Evolutionary conservation across 2,329 filamentous ascomycete genomes (phyloP).

Genomic region (Fusarium sp.): DNA sequence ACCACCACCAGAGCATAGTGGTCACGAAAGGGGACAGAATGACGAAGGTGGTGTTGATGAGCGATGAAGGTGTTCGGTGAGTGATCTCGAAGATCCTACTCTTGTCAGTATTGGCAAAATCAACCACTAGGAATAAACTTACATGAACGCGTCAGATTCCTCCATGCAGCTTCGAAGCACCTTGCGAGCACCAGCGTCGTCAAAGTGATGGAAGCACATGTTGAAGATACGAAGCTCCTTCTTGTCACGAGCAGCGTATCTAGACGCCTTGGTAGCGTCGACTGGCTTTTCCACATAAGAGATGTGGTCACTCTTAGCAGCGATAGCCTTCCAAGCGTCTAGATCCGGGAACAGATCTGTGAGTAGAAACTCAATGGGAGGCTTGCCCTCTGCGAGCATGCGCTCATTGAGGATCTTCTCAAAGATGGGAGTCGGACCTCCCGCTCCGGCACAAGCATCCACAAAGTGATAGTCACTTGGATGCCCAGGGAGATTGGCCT

Average conservation of each 20-base stretch:
- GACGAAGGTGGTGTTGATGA: conserved; percentile 36
- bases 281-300: conserved; percentile 34
- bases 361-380: conserved; percentile 31
- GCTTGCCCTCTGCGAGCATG: conserved; percentile 28
- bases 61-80: conserved; percentile 33
- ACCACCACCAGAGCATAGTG: conserved; percentile 37
- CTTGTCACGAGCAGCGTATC: conserved; percentile 29
- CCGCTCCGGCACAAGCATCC: conserved; percentile 34
- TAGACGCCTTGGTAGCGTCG: conserved; percentile 29
- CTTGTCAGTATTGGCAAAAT: background rate
- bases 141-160: conserved; percentile 36
- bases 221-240: conserved; percentile 39
- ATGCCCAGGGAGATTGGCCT: conserved; percentile 26
- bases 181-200: conserved; percentile 35
- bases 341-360: conserved; percentile 37
- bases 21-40: conserved; percentile 36
- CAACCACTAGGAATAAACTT: background rate
- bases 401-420: conserved; percentile 33
- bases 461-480: conserved; percentile 37
- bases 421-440: conserved; percentile 36
- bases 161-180: conserved; percentile 36
- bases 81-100: conserved; percentile 37
- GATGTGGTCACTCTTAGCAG: conserved; percentile 33
- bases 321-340: conserved; percentile 35
- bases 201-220: conserved; percentile 40